Conservation (phyloP, 345 rosid species). For the Euphorbia peplus region DNA sequence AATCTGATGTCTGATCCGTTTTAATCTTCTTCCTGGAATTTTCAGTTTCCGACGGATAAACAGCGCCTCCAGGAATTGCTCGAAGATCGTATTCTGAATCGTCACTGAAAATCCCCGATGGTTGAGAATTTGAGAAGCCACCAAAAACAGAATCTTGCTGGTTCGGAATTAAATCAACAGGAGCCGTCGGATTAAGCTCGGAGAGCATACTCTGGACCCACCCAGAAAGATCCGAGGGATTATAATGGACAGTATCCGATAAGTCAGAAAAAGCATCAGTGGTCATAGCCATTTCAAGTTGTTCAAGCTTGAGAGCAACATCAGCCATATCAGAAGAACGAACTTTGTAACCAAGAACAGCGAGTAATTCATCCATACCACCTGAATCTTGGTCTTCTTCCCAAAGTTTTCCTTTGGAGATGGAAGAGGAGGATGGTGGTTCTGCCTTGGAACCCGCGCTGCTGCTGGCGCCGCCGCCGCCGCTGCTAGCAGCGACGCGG, state of each 20-base stretch:
- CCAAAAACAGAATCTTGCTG: constrained; percentile 14
- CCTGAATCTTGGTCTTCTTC: constrained; percentile 49
- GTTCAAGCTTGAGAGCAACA: constrained; percentile 35
- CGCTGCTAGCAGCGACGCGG: constrained; percentile 25
- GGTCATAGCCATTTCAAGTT: constrained; percentile 33
- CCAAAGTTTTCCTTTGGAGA: constrained; percentile 45
- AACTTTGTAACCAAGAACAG: constrained; percentile 31
- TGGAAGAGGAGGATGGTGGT: not conserved
- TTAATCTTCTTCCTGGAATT: constrained; percentile 18
- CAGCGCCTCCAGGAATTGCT: constrained; percentile 34
- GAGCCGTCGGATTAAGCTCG: constrained; percentile 16
- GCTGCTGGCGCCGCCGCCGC: constrained; percentile 7
- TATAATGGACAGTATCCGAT: constrained; percentile 30
- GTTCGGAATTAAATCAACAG: not conserved
- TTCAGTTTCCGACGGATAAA: constrained; percentile 16
- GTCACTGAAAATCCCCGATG: constrained; percentile 15
- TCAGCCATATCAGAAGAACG: constrained; percentile 33
- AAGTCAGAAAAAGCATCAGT: constrained; percentile 27
- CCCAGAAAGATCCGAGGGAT: constrained; percentile 34
- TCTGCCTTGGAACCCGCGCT: not conserved
- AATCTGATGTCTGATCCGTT: no score
- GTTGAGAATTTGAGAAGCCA: constrained; percentile 3
- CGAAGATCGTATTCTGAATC: constrained; percentile 33
- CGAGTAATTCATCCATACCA: constrained; percentile 33
- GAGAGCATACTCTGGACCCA: constrained; percentile 35